Base-by-base conservation (phyloP, 2,329 filamentous ascomycete species). In the Talaromyces pinophilus region DNA sequence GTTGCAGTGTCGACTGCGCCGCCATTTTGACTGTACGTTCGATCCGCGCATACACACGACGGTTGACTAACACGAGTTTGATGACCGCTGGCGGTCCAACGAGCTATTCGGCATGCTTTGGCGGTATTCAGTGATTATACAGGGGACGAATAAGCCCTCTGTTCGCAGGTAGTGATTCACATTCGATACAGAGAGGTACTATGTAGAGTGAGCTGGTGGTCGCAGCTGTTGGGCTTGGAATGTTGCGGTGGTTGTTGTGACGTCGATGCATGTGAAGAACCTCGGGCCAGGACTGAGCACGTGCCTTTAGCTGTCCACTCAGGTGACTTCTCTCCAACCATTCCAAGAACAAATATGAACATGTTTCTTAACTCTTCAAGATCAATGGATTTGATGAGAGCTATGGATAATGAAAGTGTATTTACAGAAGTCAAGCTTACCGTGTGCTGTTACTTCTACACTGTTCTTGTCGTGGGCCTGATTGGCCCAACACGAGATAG, bases 1-100 rank as follows among this genome's bases (percentile, higher is more conserved):
- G 82, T 71, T 88, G 88, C 72, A 97, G 84, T 5, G 91, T 97
- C 65, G 94, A 97, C 82, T 96, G 93, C 70, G 85, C 90, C 69
- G 92, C 92, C 94, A 97, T 97, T 22, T n/a, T 33, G 44, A 59
- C 35, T 19, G 25, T 33, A 33, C 6, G 28, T 5, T 19, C 33
- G 28, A 33, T 17, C 6, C 11, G 13, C 30, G 62, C 62, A 57
- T n/a, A 33, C 30, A 33, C 30, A 33, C 30, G 30, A 33, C 30
- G 1, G 30, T 33, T 33, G 30, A 33, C 30, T 33, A 33, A 33
- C 30, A 33, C 30, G 30, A 33, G 30, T 8, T 33, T 33, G 30
- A 62, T 50, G 48, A 62, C 62, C 66, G 48, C 62, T 22, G 50
- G 62, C 44, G 65, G 60, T 62, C 60, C 22, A 44, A 35, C 42